A percentile compares a stretch with the other conserved stretches of the same genome.
Evolutionary conservation across 2,329 filamentous ascomycete genomes (phyloP).

Genomic region (Penicillium sp.): DNA sequence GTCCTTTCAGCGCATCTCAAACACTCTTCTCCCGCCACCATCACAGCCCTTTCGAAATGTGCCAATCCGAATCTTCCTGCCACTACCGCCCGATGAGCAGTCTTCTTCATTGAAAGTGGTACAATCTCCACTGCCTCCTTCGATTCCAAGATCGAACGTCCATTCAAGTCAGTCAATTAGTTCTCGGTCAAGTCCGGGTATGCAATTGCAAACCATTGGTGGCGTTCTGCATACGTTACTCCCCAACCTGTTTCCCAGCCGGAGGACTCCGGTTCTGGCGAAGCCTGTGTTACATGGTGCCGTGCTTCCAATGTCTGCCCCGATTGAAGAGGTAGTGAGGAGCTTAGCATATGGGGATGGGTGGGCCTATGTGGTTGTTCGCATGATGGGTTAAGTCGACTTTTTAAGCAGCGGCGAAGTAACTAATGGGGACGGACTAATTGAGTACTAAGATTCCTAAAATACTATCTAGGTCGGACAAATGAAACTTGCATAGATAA

Average conservation of each 20-base stretch:
- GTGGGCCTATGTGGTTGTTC: constrained; percentile 78
- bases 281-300: constrained; percentile 82
- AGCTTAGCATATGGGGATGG: constrained; percentile 86
- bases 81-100: constrained; percentile 55
- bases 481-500: not conserved
- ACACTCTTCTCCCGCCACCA: constrained; percentile 64
- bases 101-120: constrained; percentile 59
- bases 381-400: constrained; percentile 55
- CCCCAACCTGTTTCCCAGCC: constrained; percentile 80
- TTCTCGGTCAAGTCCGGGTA: constrained; percentile 20
- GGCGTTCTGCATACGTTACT: constrained; percentile 69
- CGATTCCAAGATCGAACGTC: constrained; percentile 29
- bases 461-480: not conserved
- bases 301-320: constrained; percentile 71
- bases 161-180: constrained; percentile 23
- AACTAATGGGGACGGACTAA: no score
- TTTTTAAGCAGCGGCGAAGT: no score
- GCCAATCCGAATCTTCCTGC: constrained; percentile 84
- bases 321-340: constrained; percentile 75
- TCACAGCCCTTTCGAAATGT: constrained; percentile 72
- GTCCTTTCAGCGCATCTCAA: constrained; percentile 69
- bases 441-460: not conserved
- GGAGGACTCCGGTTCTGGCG: constrained; percentile 76
- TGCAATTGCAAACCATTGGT: constrained; percentile 66
- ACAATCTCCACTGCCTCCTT: constrained; percentile 65